Conservation (phyloP, 2,329 filamentous ascomycete species). For the Piedraia hortae region DNA sequence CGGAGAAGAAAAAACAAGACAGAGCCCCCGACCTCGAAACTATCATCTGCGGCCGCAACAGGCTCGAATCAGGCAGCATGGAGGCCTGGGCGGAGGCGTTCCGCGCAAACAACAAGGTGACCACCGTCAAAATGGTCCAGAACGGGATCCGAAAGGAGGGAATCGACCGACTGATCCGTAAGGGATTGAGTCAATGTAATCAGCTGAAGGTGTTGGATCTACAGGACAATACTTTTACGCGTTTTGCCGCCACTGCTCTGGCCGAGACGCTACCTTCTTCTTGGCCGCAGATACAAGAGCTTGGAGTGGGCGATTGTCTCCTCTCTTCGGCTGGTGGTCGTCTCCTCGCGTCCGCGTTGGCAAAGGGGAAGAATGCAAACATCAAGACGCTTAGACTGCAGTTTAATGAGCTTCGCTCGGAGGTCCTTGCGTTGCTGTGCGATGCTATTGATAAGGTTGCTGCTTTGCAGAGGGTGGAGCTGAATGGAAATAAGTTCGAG, state of each 20-base stretch:
- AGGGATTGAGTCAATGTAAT: slow-evolving; percentile 46
- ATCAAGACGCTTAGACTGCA: slow-evolving; percentile 62
- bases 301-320: slow-evolving; percentile 72
- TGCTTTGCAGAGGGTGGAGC: slow-evolving; percentile 54
- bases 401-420: slow-evolving; percentile 76
- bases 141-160: slow-evolving; percentile 92
- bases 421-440: slow-evolving; percentile 43
- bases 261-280: slow-evolving; percentile 40
- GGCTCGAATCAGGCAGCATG: slow-evolving; percentile 91
- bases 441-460: slow-evolving; percentile 30
- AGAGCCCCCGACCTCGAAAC: slow-evolving; percentile 71
- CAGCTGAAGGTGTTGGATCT: slow-evolving; percentile 56
- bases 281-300: slow-evolving; percentile 53
- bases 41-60: slow-evolving; percentile 88
- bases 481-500: slow-evolving; percentile 86
- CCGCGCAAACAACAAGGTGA: slow-evolving; percentile 51
- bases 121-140: slow-evolving; percentile 86
- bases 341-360: slow-evolving; percentile 44
- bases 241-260: slow-evolving; percentile 50
- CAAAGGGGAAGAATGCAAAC: slow-evolving; percentile 46
- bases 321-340: slow-evolving; percentile 52
- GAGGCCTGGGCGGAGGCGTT: slow-evolving; percentile 76
- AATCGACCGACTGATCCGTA: slow-evolving; percentile 50
- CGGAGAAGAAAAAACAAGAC: slow-evolving; percentile 57
- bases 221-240: slow-evolving; percentile 92